Percentiles rank a stretch among this genome's conserved stretches.
Conservation (phyloP, 2,329 filamentous ascomycete genomes). For the Akanthomyces lecanii region DNA sequence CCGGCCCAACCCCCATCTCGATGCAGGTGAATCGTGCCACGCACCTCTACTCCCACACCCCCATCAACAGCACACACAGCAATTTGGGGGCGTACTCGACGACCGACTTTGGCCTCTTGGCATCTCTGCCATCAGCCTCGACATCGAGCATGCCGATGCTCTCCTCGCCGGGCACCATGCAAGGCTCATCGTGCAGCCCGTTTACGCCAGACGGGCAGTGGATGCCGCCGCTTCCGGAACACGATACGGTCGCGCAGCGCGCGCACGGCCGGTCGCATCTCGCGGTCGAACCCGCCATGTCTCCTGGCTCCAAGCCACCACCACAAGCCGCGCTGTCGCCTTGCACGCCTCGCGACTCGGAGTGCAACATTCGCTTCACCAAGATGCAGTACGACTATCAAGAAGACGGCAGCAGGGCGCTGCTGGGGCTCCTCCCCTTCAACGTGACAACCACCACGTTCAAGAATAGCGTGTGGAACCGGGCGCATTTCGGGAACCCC, state of each 20-base stretch:
- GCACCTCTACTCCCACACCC: conserved; percentile 42
- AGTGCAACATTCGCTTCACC: conserved; percentile 46
- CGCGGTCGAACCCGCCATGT: background rate
- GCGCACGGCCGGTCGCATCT: background rate
- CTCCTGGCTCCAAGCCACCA: background rate
- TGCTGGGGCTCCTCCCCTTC: conserved; percentile 25
- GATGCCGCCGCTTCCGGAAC: conserved; percentile 4
- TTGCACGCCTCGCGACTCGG: conserved; percentile 13
- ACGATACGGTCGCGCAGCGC: background rate
- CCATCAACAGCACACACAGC: conserved; percentile 38
- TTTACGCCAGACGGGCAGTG: conserved; percentile 5
- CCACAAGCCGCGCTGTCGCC: background rate
- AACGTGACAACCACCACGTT: conserved; percentile 51
- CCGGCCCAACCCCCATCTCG: conserved; percentile 19
- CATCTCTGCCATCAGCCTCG: conserved; percentile 21
- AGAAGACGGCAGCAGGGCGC: conserved; percentile 36
- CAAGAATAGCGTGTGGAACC: conserved; percentile 63
- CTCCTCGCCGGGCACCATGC: conserved; percentile 2
- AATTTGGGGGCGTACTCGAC: conserved; percentile 40
- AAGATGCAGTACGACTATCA: conserved; percentile 44
- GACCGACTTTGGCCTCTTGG: conserved; percentile 40
- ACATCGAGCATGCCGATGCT: conserved; percentile 36
- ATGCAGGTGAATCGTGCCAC: conserved; percentile 53
- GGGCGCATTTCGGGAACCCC: conserved; percentile 63
- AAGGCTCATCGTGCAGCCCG: background rate